Evolutionary conservation across 768 basidiomycete species (phyloP).

Genomic region (Cystofilobasidium macerans): DNA sequence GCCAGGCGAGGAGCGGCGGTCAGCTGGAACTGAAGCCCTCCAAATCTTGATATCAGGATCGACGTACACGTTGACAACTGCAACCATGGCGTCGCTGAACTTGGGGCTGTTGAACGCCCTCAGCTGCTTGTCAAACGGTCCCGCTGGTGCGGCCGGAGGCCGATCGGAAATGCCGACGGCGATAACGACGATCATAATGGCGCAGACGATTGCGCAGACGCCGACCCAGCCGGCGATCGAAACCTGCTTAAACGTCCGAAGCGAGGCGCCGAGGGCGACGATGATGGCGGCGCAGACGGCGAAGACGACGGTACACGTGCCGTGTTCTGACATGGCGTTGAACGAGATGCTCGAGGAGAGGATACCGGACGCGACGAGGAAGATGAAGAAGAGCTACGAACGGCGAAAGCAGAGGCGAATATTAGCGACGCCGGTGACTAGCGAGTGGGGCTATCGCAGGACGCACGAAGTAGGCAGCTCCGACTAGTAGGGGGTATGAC

Average conservation of each 20-base stretch:
- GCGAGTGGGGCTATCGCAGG: background rate
- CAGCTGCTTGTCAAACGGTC: slow-evolving; percentile 28
- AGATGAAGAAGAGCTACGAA: slow-evolving; percentile 24
- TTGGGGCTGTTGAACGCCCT: slow-evolving; percentile 28
- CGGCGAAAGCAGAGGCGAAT: background rate
- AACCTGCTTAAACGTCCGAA: slow-evolving; percentile 32
- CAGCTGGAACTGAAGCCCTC: no score
- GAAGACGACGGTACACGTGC: slow-evolving; percentile 38
- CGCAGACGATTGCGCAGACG: slow-evolving; percentile 26
- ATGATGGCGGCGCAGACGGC: slow-evolving; percentile 15
- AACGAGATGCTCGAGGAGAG: slow-evolving; percentile 38
- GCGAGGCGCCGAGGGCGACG: background rate
- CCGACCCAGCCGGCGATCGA: slow-evolving; percentile 35
- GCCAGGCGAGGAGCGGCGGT: no score
- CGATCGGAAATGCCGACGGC: slow-evolving; percentile 28
- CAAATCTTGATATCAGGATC: no score
- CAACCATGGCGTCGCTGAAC: slow-evolving; percentile 35
- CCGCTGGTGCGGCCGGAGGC: slow-evolving; percentile 31
- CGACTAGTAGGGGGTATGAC: no score
- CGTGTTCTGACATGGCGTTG: slow-evolving; percentile 36
- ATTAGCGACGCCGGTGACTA: background rate
- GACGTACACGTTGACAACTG: slow-evolving; percentile 35
- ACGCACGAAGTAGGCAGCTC: slow-evolving; percentile 6
- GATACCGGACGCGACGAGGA: slow-evolving; percentile 33
- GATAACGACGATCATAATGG: slow-evolving; percentile 20